A percentile compares a stretch with the other conserved stretches of the same genome.
These are phyloP conservation scores for Perkinsus olseni DNA, from an alignment of 169 alveolate species.

Conservation along the genomic window DNA sequence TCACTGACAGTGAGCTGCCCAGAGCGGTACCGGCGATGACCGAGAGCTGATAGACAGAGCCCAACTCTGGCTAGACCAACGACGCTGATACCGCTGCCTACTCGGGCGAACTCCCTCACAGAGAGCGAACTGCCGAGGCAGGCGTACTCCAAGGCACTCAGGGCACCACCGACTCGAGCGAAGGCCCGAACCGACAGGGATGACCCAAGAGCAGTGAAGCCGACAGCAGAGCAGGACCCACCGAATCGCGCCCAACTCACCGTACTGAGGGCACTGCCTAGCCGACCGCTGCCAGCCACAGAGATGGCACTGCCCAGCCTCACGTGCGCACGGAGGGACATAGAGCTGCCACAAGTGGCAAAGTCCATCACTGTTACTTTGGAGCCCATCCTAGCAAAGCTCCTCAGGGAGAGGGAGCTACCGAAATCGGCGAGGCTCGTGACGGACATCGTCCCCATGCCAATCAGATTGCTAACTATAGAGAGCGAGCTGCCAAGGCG, in stretches of 20 bases:
- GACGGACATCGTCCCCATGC: neutral
- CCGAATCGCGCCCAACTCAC: neutral
- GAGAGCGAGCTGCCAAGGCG: neutral
- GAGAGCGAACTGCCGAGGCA: neutral
- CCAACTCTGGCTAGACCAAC: neutral
- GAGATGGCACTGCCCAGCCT: neutral
- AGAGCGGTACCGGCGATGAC: neutral
- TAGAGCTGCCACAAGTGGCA: neutral
- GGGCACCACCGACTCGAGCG: neutral
- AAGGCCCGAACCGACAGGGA: neutral
- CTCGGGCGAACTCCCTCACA: neutral
- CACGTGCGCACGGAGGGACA: neutral
- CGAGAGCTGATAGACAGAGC: neutral
- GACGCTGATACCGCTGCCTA: constrained; percentile 3
- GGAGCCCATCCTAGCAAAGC: neutral
- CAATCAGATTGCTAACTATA: neutral
- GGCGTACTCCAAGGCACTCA: neutral
- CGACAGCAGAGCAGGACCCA: neutral
- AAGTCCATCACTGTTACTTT: neutral
- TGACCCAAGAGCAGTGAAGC: neutral
- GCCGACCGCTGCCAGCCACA: neutral
- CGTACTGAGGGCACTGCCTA: neutral
- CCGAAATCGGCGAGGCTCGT: constrained; percentile 3
- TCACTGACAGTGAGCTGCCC: neutral
- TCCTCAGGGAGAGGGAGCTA: neutral